Evolutionary conservation across 2,329 filamentous ascomycete genomes (phyloP).

Genomic region (Ophiostoma novo-ulmi): DNA sequence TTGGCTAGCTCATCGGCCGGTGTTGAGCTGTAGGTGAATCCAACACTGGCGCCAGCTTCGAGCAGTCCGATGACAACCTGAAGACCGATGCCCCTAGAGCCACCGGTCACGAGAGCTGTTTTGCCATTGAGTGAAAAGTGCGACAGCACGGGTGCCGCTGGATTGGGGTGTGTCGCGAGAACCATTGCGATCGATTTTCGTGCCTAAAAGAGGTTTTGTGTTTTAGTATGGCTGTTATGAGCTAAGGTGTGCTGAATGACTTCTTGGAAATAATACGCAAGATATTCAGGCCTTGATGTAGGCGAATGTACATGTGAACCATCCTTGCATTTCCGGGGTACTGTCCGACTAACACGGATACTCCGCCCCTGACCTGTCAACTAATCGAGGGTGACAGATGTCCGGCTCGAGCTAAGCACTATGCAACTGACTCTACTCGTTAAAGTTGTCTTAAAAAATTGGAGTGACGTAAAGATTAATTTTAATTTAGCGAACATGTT

Average conservation of each 20-base stretch:
- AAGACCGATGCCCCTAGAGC: conserved; percentile 65
- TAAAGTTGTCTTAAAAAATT: no score
- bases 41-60: conserved; percentile 65
- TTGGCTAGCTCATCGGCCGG: conserved; percentile 63
- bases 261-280: not conserved
- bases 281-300: not conserved
- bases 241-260: not conserved
- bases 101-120: conserved; percentile 65
- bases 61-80: conserved; percentile 62
- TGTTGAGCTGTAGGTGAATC: conserved; percentile 66
- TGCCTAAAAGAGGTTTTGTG: not conserved
- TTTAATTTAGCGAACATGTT: not conserved
- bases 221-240: not conserved
- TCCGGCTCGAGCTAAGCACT: not conserved
- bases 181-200: conserved; percentile 29
- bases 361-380: not conserved
- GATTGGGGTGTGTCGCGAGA: conserved; percentile 33
- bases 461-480: not conserved
- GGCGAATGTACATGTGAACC: not conserved
- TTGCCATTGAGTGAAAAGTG: conserved; percentile 69
- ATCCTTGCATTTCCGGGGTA: no score
- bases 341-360: not conserved
- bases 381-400: not conserved
- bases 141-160: conserved; percentile 45
- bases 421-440: not conserved